Percentiles rank a stretch among this genome's conserved stretches.
phyloP scores from a whole-genome alignment of 352 stramenopile species.

The Phytophthora sp. region DNA sequence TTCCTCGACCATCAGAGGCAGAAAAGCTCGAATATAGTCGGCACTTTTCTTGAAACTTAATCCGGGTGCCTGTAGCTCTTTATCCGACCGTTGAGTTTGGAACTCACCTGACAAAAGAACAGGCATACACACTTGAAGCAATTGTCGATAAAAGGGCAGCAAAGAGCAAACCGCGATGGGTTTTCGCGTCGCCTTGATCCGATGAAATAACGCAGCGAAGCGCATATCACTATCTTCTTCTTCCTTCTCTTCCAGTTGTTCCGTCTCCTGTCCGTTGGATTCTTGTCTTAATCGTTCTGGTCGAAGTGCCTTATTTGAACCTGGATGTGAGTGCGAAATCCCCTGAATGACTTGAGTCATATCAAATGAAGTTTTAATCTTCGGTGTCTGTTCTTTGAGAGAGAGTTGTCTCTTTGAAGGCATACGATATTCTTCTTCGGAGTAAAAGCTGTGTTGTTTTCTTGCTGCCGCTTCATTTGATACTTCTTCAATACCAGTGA shows the following conservation, averaged over 20 bases:
- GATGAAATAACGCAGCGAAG: slow-evolving; percentile 74
- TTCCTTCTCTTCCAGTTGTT: slow-evolving; percentile 52
- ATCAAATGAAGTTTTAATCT: slow-evolving; percentile 55
- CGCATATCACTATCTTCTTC: slow-evolving; percentile 56
- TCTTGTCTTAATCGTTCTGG: slow-evolving; percentile 15
- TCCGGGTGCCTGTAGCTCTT: slow-evolving; percentile 51
- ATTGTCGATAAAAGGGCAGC: slow-evolving; percentile 82
- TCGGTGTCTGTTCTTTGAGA: slow-evolving; percentile 27
- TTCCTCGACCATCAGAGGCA: slow-evolving; percentile 84
- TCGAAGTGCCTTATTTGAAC: slow-evolving; percentile 28
- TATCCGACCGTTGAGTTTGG: slow-evolving; percentile 57
- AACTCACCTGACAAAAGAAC: slow-evolving; percentile 74
- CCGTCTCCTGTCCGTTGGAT: slow-evolving; percentile 3
- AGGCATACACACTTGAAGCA: slow-evolving; percentile 82
- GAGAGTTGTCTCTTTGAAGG: slow-evolving; percentile 28
- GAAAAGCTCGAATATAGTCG: slow-evolving; percentile 81
- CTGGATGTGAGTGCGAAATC: slow-evolving; percentile 58
- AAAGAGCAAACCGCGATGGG: slow-evolving; percentile 71
- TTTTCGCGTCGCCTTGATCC: slow-evolving; percentile 86
- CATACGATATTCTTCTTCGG: slow-evolving; percentile 58
- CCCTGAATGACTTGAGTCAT: slow-evolving; percentile 72
- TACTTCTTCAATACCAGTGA: slow-evolving; percentile 50
- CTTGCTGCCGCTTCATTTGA: slow-evolving; percentile 56
- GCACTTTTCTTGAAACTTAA: slow-evolving; percentile 73
- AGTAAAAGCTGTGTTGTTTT: slow-evolving; percentile 80